These are phyloP conservation scores for Ceratocystis albifundus DNA, from an alignment of 2,329 filamentous ascomycete species.

Conservation along the genomic window DNA sequence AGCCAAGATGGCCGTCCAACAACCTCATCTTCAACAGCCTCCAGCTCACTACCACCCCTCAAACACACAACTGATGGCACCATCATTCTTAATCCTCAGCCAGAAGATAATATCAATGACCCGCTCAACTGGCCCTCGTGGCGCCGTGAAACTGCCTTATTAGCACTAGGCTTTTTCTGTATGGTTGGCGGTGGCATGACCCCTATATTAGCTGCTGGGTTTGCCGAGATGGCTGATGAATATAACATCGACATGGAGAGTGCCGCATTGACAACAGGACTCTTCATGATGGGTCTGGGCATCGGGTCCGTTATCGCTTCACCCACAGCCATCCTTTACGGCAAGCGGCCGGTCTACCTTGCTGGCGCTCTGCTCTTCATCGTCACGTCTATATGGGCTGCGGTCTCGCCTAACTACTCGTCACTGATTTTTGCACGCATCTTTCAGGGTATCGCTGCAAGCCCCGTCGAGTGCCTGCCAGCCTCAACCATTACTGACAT, in stretches of 20 bases:
- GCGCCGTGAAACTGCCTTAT: constrained; percentile 65
- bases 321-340: constrained; percentile 81
- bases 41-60: constrained; percentile 31
- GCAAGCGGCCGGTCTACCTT: constrained; percentile 85
- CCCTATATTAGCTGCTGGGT: constrained; percentile 78
- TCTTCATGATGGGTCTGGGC: constrained; percentile 91
- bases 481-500: constrained; percentile 94
- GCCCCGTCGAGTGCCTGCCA: constrained; percentile 81
- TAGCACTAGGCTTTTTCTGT: constrained; percentile 83
- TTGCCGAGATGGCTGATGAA: constrained; percentile 61
- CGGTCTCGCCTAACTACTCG: constrained; percentile 64
- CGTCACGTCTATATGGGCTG: constrained; percentile 69
- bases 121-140: constrained; percentile 83
- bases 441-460: constrained; percentile 78
- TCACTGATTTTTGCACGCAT: constrained; percentile 73
- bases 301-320: constrained; percentile 73
- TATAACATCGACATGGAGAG: constrained; percentile 55
- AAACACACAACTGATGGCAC: constrained; percentile 72
- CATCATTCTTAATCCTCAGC: constrained; percentile 83
- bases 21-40: constrained; percentile 22
- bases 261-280: constrained; percentile 76
- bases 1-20: constrained; percentile 18
- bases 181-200: constrained; percentile 91
- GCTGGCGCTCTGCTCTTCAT: constrained; percentile 66
- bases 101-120: constrained; percentile 81